Conservation (phyloP, 2,329 filamentous ascomycete species). For the Botryotinia narcissicola region DNA sequence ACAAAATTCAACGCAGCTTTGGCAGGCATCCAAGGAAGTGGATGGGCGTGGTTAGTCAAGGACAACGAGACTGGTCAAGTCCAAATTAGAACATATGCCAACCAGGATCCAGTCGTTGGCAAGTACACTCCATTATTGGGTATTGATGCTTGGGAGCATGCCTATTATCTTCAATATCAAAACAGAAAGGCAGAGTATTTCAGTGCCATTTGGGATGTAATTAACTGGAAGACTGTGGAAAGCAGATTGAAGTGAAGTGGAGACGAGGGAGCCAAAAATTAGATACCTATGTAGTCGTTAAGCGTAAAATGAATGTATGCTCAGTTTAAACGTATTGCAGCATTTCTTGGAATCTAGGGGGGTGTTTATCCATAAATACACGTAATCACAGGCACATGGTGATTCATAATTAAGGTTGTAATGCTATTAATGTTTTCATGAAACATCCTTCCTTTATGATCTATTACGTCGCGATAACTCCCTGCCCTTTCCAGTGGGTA, state of each 20-base stretch:
- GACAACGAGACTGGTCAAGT: slow-evolving; percentile 54
- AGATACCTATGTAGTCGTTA: slow-evolving; percentile 5
- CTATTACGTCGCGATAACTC: neutral
- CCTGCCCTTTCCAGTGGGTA: too few relatives aligned
- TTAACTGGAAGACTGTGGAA: slow-evolving; percentile 92
- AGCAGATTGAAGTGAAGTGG: slow-evolving; percentile 58
- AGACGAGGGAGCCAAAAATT: neutral
- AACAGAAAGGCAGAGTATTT: slow-evolving; percentile 98
- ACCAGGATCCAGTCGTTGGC: slow-evolving; percentile 86
- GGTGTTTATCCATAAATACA: neutral
- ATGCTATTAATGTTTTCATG: neutral
- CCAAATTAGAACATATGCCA: slow-evolving; percentile 68
- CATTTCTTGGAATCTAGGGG: neutral
- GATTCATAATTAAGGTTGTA: neutral
- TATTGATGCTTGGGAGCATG: slow-evolving; percentile 95
- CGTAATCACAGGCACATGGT: neutral
- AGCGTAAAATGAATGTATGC: slow-evolving; percentile 1
- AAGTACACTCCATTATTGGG: slow-evolving; percentile 80
- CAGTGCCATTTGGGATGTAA: slow-evolving; percentile 85
- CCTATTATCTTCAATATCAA: slow-evolving; percentile 94
- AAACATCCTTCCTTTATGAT: neutral
- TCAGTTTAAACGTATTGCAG: neutral
- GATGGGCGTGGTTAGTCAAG: slow-evolving; percentile 58
- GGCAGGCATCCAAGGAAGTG: slow-evolving; percentile 58
- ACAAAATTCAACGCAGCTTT: slow-evolving; percentile 57